phyloP scores from a whole-genome alignment of 768 basidiomycete species.

The Lactifluus volemus region DNA sequence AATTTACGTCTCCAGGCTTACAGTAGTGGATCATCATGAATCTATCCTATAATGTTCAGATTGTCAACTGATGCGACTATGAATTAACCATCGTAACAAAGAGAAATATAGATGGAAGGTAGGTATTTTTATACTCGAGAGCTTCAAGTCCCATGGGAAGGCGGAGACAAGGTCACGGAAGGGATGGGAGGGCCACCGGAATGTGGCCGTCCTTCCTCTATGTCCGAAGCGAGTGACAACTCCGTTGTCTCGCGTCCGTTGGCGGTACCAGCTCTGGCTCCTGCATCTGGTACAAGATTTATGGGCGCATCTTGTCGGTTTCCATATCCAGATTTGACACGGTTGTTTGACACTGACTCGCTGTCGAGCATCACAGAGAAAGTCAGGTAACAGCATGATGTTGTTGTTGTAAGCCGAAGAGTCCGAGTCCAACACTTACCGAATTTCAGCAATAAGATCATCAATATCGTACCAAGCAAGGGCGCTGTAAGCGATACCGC shows the following conservation, averaged over 20 bases:
- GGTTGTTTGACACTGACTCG: conserved; percentile 75
- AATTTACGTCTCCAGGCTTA: neutral
- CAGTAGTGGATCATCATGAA: neutral
- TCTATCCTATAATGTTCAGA: neutral
- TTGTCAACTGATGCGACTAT: neutral
- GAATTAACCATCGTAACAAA: neutral
- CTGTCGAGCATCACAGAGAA: conserved; percentile 29
- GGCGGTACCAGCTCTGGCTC: conserved; percentile 54
- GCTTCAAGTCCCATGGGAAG: neutral
- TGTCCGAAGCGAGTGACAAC: conserved; percentile 34
- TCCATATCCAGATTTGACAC: conserved; percentile 66
- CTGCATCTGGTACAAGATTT: conserved; percentile 63
- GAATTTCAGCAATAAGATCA: conserved; percentile 73
- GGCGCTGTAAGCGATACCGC: conserved; percentile 55
- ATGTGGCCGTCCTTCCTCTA: conserved; percentile 17
- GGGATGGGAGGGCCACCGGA: neutral
- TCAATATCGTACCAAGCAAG: conserved; percentile 71
- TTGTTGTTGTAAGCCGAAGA: neutral
- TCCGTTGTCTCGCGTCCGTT: conserved; percentile 57
- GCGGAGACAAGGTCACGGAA: neutral
- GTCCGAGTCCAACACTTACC: conserved; percentile 35
- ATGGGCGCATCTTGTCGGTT: conserved; percentile 56
- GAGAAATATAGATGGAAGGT: neutral
- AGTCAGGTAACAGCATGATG: neutral
- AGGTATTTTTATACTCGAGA: neutral